Conservation (phyloP, 2,329 filamentous ascomycete species). For the Neofusicoccum umdonicola region DNA sequence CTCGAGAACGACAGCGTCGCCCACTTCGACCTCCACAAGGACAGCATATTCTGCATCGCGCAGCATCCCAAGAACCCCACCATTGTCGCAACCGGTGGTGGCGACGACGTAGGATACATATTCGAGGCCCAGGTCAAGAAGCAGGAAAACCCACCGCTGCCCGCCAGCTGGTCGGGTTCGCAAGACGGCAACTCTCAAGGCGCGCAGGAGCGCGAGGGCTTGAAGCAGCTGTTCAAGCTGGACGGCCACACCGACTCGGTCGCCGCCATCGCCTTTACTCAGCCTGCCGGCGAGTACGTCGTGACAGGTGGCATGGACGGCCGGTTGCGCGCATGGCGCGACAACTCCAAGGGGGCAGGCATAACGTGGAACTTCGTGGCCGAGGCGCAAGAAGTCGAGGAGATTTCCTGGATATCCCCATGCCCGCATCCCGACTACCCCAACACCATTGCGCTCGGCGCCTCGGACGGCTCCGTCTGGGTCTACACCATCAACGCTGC, state of each 20-base stretch:
- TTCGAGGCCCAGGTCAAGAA: slow-evolving; percentile 62
- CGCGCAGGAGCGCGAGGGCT: slow-evolving; percentile 54
- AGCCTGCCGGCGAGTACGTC: slow-evolving; percentile 77
- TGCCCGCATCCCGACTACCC: slow-evolving; percentile 70
- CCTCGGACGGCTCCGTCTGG: slow-evolving; percentile 90
- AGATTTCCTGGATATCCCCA: slow-evolving; percentile 84
- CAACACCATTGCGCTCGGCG: slow-evolving; percentile 84
- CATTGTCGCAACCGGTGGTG: slow-evolving; percentile 84
- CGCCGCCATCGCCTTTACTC: slow-evolving; percentile 80
- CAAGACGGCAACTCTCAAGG: slow-evolving; percentile 40
- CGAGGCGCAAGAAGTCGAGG: slow-evolving; percentile 84
- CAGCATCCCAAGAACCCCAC: slow-evolving; percentile 79
- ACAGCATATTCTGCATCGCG: slow-evolving; percentile 92
- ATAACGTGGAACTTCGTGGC: slow-evolving; percentile 65
- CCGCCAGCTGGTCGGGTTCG: slow-evolving; percentile 65
- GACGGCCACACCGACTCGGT: slow-evolving; percentile 93
- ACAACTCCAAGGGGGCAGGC: slow-evolving; percentile 34
- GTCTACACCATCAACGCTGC: slow-evolving; percentile 80
- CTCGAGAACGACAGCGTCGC: slow-evolving; percentile 90
- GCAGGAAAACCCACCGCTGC: slow-evolving; percentile 55
- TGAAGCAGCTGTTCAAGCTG: slow-evolving; percentile 68
- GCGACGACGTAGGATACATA: slow-evolving; percentile 82
- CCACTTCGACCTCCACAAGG: slow-evolving; percentile 86
- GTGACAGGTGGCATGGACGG: slow-evolving; percentile 89
- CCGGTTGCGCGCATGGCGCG: slow-evolving; percentile 68